Evolutionary conservation across 208 protist species (phyloP).

Genomic region (Crithidia acanthocephali): DNA sequence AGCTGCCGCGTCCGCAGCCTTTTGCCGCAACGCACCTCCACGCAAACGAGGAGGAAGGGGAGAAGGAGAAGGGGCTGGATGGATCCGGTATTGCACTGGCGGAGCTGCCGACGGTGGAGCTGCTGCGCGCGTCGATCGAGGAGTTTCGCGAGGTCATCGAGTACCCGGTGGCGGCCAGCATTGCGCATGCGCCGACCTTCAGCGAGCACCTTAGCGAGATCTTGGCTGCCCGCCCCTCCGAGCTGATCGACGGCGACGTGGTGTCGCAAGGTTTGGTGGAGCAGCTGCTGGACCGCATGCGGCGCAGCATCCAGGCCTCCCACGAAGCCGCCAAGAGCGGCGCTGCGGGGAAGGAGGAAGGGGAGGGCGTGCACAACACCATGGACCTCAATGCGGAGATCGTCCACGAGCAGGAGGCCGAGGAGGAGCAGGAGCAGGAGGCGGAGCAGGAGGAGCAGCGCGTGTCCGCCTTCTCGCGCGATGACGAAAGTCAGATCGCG

Average conservation of each 20-base stretch:
- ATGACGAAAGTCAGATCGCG: conserved; percentile 88
- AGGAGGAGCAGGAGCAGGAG: conserved; percentile 89
- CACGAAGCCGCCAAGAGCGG: conserved; percentile 8
- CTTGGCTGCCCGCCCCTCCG: conserved; percentile 35
- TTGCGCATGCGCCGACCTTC: conserved; percentile 50
- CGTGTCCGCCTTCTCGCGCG: conserved; percentile 74
- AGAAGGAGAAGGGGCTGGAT: background rate
- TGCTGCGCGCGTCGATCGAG: conserved; percentile 59
- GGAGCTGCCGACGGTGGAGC: conserved; percentile 28
- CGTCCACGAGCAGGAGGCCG: conserved; percentile 88
- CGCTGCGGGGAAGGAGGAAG: conserved; percentile 4
- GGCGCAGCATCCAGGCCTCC: conserved; percentile 27
- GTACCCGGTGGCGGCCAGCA: conserved; percentile 49
- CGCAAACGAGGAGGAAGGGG: conserved; percentile 7
- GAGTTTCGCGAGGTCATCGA: conserved; percentile 81
- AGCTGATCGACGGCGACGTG: conserved; percentile 48
- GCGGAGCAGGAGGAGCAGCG: conserved; percentile 82
- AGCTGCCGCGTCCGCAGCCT: conserved; percentile 25
- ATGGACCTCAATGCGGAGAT: conserved; percentile 83
- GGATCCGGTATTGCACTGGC: background rate
- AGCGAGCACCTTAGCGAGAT: conserved; percentile 61
- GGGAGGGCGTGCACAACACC: conserved; percentile 39
- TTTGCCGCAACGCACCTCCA: background rate
- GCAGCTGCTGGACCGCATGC: conserved; percentile 48
- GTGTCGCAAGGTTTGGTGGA: conserved; percentile 39